These are phyloP conservation scores for Aethionema arabicum DNA, from an alignment of 345 rosid genomes.

Conservation along the genomic window DNA sequence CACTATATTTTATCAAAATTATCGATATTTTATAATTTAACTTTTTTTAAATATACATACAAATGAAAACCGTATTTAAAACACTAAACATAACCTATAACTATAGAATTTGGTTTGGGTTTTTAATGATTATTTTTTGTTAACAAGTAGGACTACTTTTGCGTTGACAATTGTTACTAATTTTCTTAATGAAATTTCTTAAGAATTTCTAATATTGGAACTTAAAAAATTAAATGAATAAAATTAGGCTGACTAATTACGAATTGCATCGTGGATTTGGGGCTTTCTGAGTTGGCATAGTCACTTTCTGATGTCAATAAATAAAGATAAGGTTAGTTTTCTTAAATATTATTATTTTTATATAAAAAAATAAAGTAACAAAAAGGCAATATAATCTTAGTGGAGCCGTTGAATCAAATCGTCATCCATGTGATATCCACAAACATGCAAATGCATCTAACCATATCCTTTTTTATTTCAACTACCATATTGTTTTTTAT, in stretches of 20 bases:
- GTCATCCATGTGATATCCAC: constrained; percentile 36
- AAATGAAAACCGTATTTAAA: too few species aligned
- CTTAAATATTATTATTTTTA: constrained; percentile 3
- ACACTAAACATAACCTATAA: too few species aligned
- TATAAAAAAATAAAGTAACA: background rate
- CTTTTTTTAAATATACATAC: too few species aligned
- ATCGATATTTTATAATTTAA: too few species aligned
- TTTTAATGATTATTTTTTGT: too few species aligned
- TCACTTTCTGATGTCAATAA: constrained; percentile 46
- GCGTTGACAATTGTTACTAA: background rate
- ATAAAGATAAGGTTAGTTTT: constrained; percentile 21
- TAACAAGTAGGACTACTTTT: too few species aligned
- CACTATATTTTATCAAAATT: too few species aligned
- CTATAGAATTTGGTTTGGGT: too few species aligned
- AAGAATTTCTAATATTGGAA: constrained; percentile 7
- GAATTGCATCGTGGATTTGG: constrained; percentile 31
- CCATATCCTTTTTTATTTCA: background rate
- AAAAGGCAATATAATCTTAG: constrained; percentile 13
- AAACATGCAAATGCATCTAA: constrained; percentile 9
- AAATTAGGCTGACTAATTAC: constrained; percentile 10
- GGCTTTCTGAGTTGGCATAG: constrained; percentile 51
- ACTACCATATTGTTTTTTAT: too few species aligned
- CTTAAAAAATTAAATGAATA: constrained; percentile 10
- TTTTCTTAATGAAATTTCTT: constrained; percentile 12
- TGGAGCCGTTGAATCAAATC: constrained; percentile 20